These are phyloP conservation scores for Linnemannia schmuckeri DNA, from an alignment of 192 early-diverging fungal genomes.

Conservation along the genomic window DNA sequence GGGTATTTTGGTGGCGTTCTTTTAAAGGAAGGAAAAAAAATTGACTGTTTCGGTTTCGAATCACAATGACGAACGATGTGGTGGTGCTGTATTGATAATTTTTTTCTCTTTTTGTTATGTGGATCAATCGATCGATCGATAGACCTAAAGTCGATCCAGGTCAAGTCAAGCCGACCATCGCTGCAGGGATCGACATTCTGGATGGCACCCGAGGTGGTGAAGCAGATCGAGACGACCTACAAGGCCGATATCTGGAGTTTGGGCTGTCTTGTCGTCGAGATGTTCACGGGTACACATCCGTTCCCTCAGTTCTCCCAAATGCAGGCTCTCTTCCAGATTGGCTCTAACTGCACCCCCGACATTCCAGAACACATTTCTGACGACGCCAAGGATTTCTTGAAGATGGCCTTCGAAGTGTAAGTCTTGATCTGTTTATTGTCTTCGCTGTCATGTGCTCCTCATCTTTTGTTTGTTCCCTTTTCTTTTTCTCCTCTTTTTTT, in stretches of 20 bases:
- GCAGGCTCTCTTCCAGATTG: slow-evolving; percentile 89
- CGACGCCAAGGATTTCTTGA: slow-evolving; percentile 81
- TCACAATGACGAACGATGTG: not conserved
- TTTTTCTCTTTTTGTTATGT: not conserved
- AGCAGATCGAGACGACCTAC: slow-evolving; percentile 90
- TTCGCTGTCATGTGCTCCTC: not conserved
- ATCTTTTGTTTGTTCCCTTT: not conserved
- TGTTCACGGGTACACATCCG: slow-evolving; percentile 97
- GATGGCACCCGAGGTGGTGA: slow-evolving; percentile 99
- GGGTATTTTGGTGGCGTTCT: slow-evolving; percentile 9
- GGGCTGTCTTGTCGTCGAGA: slow-evolving; percentile 97
- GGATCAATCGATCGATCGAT: not conserved
- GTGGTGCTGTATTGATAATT: slow-evolving; percentile 14
- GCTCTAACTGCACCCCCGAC: slow-evolving; percentile 83
- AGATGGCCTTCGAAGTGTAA: slow-evolving; percentile 81
- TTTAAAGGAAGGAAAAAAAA: not conserved
- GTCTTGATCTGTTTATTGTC: slow-evolving; percentile 18
- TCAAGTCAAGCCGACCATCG: slow-evolving; percentile 74
- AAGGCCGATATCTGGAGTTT: slow-evolving; percentile 97
- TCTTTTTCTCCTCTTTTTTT: not conserved
- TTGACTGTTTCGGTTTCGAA: not conserved
- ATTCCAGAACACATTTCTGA: slow-evolving; percentile 82
- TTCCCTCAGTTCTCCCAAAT: slow-evolving; percentile 86
- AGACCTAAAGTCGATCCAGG: slow-evolving; percentile 53
- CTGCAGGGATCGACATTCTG: slow-evolving; percentile 97